Base-by-base conservation (phyloP, 225 moss, liverwort and hornwort species). In the Bryoerythrophyllum caledonicum region DNA sequence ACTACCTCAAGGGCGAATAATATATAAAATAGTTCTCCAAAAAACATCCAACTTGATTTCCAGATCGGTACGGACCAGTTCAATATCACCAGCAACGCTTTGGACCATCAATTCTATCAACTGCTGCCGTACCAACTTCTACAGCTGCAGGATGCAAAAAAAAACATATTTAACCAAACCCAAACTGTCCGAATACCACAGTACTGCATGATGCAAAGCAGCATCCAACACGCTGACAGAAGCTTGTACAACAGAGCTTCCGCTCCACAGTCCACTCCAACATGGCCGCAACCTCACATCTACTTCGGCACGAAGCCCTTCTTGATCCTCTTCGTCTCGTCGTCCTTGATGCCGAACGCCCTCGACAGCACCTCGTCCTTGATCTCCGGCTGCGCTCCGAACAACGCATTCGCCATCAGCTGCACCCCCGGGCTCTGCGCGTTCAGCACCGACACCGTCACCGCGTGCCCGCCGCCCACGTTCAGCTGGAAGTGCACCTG, bases 341-440 rank as follows among this genome's bases (percentile, higher is more conserved):
- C 53, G 34, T 34, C 34, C 7, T n/a, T 21, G 53, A 35, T 53
- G 0, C 53, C 35, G 23, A 68, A 68, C 12, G 34, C 68, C 68
- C 14, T 30, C 3, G 68, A 53, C 21, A 68, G 23, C 13, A 55
- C 55, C 55, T 16, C 6, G 32, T 20, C 5, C n/a, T 51, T 13
- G 30, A 67, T 67, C 54, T 55, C 54, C 23, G 54, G 23, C 48
- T 17, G 17, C 48, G 48, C 48, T 3, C 65, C 65, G 43, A 65
- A 65, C 65, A 65, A 13, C 3, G 43, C 7, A 2, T 7, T 3
- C 16, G 65, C 65, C 7, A 65, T 24, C 17, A 67, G 17, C 67
- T 67, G 67, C 67, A 67, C 67, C 17, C 67, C 67, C 6, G 67
- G 67, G 67, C 12, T 67, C 67, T 67, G 67, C 10, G 30, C 67